These are phyloP conservation scores for Mortierella sp. DNA, from an alignment of 371 early-diverging fungal species.

Conservation along the genomic window DNA sequence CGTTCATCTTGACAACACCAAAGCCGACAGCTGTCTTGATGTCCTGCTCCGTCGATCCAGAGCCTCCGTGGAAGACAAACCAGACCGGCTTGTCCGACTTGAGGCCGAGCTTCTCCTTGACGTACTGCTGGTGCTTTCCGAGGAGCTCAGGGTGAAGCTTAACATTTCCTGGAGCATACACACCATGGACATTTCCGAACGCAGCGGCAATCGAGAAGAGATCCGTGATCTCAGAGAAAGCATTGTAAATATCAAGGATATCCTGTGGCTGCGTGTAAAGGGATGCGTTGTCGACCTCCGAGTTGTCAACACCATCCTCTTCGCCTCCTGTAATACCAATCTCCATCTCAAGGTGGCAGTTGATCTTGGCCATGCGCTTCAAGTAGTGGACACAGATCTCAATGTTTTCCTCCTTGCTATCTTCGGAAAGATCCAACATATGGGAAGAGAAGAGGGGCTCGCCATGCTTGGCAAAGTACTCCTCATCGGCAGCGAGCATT, in stretches of 20 bases:
- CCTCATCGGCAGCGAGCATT: conserved; percentile 89
- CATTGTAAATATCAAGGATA: conserved; percentile 85
- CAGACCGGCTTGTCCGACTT: conserved; percentile 74
- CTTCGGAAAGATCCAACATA: conserved; percentile 91
- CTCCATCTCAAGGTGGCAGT: conserved; percentile 88
- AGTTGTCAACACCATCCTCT: conserved; percentile 93
- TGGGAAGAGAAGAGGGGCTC: conserved; percentile 92
- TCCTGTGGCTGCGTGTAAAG: conserved; percentile 92
- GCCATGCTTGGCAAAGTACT: conserved; percentile 82
- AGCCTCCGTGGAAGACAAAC: conserved; percentile 94
- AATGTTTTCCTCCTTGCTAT: conserved; percentile 88
- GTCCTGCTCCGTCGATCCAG: conserved; percentile 81
- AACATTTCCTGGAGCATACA: conserved; percentile 91
- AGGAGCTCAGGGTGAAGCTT: conserved; percentile 83
- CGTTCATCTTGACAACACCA: conserved; percentile 92
- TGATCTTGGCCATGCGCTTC: conserved; percentile 83
- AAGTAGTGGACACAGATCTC: conserved; percentile 82
- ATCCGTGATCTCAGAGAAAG: conserved; percentile 73
- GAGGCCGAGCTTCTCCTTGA: conserved; percentile 65
- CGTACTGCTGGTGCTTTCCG: conserved; percentile 83
- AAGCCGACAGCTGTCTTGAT: conserved; percentile 78
- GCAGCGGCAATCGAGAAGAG: conserved; percentile 90
- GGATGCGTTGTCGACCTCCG: conserved; percentile 79
- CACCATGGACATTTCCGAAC: conserved; percentile 91
- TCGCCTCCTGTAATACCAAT: conserved; percentile 94